phyloP scores from a whole-genome alignment of 371 early-diverging fungal species.

The Mucor plumbeus region DNA sequence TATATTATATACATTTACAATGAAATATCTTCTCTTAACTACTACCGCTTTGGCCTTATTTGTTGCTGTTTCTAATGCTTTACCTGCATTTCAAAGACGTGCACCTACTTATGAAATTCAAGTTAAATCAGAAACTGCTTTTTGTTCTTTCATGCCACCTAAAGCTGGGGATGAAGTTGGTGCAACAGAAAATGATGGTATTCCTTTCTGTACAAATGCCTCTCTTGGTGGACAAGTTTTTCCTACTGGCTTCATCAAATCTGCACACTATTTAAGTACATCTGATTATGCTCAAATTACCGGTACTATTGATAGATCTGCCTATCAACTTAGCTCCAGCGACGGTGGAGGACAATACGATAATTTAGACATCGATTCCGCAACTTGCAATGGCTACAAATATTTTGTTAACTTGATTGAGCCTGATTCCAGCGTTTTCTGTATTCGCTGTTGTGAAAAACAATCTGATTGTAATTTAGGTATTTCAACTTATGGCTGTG shows the following conservation, averaged over 20 bases:
- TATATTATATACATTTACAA: neutral
- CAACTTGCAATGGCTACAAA: slow-evolving; percentile 44
- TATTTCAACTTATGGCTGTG: slow-evolving; percentile 26
- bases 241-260: slow-evolving; percentile 39
- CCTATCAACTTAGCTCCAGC: slow-evolving; percentile 22
- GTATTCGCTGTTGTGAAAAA: slow-evolving; percentile 36
- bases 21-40: neutral
- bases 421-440: slow-evolving; percentile 41
- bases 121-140: slow-evolving; percentile 28
- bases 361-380: slow-evolving; percentile 24
- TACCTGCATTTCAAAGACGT: neutral
- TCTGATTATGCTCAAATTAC: slow-evolving; percentile 47
- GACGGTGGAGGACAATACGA: slow-evolving; percentile 57
- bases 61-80: neutral
- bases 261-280: slow-evolving; percentile 29
- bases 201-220: slow-evolving; percentile 38
- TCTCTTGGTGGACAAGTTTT: slow-evolving; percentile 35
- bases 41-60: neutral
- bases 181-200: slow-evolving; percentile 39
- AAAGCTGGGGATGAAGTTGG: slow-evolving; percentile 38
- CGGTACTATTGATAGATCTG: slow-evolving; percentile 32
- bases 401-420: slow-evolving; percentile 51
- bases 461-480: slow-evolving; percentile 25
- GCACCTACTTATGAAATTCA: slow-evolving; percentile 12
- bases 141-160: slow-evolving; percentile 51